Conservation (phyloP, 305 asterid species). For the Fraxinus angustifolia region DNA sequence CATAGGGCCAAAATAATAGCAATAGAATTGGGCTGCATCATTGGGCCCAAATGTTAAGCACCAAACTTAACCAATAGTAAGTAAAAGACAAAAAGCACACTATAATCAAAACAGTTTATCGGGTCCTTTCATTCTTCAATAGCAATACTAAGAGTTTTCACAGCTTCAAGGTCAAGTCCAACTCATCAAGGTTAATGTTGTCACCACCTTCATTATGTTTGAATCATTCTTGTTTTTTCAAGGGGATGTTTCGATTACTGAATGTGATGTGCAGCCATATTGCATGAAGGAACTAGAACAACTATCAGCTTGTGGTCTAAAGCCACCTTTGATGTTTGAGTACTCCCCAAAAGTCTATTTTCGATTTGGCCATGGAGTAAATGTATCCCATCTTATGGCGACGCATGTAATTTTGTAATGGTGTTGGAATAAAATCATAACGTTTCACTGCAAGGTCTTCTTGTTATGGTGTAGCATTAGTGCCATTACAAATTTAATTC, state of each 20-base stretch:
- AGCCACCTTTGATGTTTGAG: not conserved
- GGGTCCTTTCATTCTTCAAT: not conserved
- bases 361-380: not conserved
- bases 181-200: conserved; percentile 8
- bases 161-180: conserved; percentile 33
- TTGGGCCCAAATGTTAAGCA: too few species aligned
- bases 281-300: not conserved
- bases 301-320: not conserved
- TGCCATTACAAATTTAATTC: not conserved
- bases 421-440: not conserved
- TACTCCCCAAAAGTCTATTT: not conserved
- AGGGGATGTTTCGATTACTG: conserved; percentile 20
- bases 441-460: not conserved
- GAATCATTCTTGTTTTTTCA: not conserved
- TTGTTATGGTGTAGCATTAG: not conserved
- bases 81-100: not conserved
- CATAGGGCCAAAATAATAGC: too few species aligned
- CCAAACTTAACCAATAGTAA: too few species aligned
- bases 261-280: conserved; percentile 17
- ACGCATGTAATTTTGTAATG: too few species aligned
- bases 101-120: not conserved
- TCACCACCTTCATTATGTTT: not conserved
- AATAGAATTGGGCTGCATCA: too few species aligned
- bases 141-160: conserved; percentile 15
- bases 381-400: not conserved